A percentile compares a stretch with the other conserved stretches of the same genome.
Conservation (phyloP, 31 red algal genomes). For the Odonthalia washingtoniensis region DNA sequence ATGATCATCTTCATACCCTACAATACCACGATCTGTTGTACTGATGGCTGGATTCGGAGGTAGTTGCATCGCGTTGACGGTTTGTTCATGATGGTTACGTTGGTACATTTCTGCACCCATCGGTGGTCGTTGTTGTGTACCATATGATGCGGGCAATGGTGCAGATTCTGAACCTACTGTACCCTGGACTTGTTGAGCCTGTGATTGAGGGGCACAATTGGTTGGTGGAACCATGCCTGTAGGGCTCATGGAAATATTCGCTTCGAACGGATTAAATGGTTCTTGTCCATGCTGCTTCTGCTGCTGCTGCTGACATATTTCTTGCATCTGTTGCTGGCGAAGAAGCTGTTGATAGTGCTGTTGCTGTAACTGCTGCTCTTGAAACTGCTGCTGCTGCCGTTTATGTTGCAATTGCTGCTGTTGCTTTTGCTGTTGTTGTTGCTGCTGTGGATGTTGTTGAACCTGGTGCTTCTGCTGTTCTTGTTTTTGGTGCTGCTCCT, state of each 20-base stretch:
- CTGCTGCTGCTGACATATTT: background rate
- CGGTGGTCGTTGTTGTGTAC: background rate
- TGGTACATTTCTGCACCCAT: background rate
- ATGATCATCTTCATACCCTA: too few relatives aligned
- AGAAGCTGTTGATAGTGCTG: background rate
- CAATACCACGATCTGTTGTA: too few relatives aligned
- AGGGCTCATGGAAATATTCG: background rate
- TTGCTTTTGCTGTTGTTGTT: background rate
- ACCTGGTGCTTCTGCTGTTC: background rate
- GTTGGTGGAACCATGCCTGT: too few relatives aligned
- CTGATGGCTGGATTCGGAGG: too few relatives aligned
- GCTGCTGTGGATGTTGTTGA: background rate
- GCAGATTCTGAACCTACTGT: background rate
- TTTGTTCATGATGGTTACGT: too few relatives aligned
- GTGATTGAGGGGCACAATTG: too few relatives aligned
- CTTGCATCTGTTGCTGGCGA: background rate
- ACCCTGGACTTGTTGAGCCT: background rate
- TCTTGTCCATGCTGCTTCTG: background rate
- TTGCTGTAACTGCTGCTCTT: background rate
- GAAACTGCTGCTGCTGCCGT: constrained; percentile 21
- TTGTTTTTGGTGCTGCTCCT: background rate
- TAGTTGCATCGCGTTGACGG: too few relatives aligned
- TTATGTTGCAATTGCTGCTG: constrained; percentile 15
- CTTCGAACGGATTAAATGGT: background rate
- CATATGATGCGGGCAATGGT: background rate